Evolutionary conservation across 768 basidiomycete genomes (phyloP).

Genomic region (Lyophyllum shimeji): DNA sequence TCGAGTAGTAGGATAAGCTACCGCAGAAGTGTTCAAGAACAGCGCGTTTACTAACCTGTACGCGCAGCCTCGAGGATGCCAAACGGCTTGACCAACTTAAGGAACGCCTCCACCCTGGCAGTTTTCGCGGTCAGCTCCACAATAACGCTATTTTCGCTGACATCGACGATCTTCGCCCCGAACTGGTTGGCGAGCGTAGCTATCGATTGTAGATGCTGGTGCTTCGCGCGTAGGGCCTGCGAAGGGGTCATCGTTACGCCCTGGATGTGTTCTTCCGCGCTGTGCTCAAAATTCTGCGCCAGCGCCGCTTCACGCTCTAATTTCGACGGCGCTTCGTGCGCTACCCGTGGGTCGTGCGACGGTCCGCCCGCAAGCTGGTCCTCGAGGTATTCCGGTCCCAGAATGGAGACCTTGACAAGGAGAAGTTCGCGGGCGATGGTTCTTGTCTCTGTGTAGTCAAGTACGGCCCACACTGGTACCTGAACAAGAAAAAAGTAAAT

Average conservation of each 20-base stretch:
- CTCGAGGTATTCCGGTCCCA: constrained; percentile 95
- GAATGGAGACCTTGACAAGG: constrained; percentile 94
- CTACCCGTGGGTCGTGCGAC: constrained; percentile 69
- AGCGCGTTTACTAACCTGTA: constrained; percentile 56
- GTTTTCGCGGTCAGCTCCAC: constrained; percentile 96
- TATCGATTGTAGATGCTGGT: constrained; percentile 88
- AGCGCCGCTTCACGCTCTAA: constrained; percentile 69
- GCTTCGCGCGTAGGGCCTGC: constrained; percentile 86
- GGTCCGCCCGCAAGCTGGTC: constrained; percentile 87
- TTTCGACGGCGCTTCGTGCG: constrained; percentile 43
- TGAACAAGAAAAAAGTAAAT: constrained; percentile 27
- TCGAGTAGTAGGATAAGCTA: constrained; percentile 3
- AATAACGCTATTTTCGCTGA: constrained; percentile 92
- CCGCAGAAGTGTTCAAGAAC: constrained; percentile 1
- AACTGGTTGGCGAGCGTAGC: constrained; percentile 84
- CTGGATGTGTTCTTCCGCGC: constrained; percentile 36
- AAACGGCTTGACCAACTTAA: constrained; percentile 88
- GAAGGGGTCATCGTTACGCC: constrained; percentile 62
- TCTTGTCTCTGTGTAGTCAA: constrained; percentile 94
- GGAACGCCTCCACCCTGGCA: constrained; percentile 86
- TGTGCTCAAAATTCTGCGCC: constrained; percentile 76
- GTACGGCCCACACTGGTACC: constrained; percentile 99
- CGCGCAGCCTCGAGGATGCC: constrained; percentile 94
- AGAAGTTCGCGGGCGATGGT: constrained; percentile 92
- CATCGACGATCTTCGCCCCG: constrained; percentile 89